Conservation (phyloP, 495 filamentous ascomycete genomes). For the Penicillium atrosanguineum region DNA sequence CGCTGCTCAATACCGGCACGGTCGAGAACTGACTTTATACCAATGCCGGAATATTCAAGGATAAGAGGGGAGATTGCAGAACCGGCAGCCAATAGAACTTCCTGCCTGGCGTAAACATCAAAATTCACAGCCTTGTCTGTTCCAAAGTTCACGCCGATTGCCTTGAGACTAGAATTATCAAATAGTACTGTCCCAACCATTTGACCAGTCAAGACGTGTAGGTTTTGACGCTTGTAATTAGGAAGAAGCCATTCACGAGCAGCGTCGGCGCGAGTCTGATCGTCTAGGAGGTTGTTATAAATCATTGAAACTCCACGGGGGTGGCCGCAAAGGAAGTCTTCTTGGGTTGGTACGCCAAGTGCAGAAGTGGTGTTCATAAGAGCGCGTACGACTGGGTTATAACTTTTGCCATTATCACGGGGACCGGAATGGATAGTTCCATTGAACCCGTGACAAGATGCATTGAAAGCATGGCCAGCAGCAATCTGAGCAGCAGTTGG, state of each 20-base stretch:
- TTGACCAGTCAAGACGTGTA: slow-evolving; percentile 46
- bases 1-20: slow-evolving; percentile 47
- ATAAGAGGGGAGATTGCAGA: slow-evolving; percentile 54
- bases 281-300: slow-evolving; percentile 18
- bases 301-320: slow-evolving; percentile 32
- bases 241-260: slow-evolving; percentile 50
- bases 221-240: slow-evolving; percentile 38
- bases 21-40: slow-evolving; percentile 34
- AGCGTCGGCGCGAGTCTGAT: slow-evolving; percentile 35
- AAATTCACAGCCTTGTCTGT: slow-evolving; percentile 24
- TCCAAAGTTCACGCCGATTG: slow-evolving; percentile 38
- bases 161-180: slow-evolving; percentile 9
- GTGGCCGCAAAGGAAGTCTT: slow-evolving; percentile 24
- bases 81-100: slow-evolving; percentile 56
- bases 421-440: slow-evolving; percentile 26
- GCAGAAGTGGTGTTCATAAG: slow-evolving; percentile 19
- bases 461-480: slow-evolving; percentile 22
- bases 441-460: slow-evolving; percentile 24
- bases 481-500: slow-evolving; percentile 17
- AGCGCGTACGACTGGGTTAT: slow-evolving; percentile 18
- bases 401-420: slow-evolving; percentile 19
- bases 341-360: slow-evolving; percentile 14
- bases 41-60: slow-evolving; percentile 45
- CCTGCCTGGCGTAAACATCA: slow-evolving; percentile 36
- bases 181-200: slow-evolving; percentile 43